A percentile compares a stretch with the other conserved stretches of the same genome.
Evolutionary conservation across 2,329 filamentous ascomycete species (phyloP).

Genomic region (Dothidotthia symphoricarpi): DNA sequence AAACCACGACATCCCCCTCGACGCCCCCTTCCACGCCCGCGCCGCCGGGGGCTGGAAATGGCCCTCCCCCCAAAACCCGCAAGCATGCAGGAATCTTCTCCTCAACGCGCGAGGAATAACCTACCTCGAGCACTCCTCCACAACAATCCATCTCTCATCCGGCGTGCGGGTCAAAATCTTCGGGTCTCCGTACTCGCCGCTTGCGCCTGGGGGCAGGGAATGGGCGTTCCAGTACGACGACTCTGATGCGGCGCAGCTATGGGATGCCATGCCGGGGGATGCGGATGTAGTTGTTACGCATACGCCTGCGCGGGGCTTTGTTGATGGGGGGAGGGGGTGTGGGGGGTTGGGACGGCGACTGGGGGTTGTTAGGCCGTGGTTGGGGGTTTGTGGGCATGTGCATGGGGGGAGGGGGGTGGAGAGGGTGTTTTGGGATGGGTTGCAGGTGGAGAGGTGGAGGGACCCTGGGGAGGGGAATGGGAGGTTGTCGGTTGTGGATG

Average conservation of each 20-base stretch:
- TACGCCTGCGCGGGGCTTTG: conserved; percentile 62
- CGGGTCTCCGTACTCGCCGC: conserved; percentile 69
- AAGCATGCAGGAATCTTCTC: conserved; percentile 57
- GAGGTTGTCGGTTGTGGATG: conserved; percentile 63
- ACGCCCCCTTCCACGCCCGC: conserved; percentile 59
- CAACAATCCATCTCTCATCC: conserved; percentile 55
- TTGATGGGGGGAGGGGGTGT: conserved; percentile 47
- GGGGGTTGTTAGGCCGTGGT: conserved; percentile 60
- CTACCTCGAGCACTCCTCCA: conserved; percentile 62
- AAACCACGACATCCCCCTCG: conserved; percentile 74
- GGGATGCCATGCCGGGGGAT: conserved; percentile 61
- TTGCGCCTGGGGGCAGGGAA: conserved; percentile 52
- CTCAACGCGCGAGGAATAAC: conserved; percentile 53
- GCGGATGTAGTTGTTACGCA: conserved; percentile 70
- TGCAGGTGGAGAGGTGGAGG: conserved; percentile 51
- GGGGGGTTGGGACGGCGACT: conserved; percentile 59
- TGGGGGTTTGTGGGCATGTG: conserved; percentile 71
- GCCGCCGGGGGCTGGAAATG: conserved; percentile 58
- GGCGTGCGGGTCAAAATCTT: conserved; percentile 67
- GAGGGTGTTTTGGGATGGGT: conserved; percentile 60
- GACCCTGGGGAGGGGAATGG: conserved; percentile 59
- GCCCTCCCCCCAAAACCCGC: conserved; percentile 53
- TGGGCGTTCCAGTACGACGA: conserved; percentile 68
- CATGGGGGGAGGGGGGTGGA: conserved; percentile 66
- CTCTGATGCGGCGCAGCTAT: conserved; percentile 49